Evolutionary conservation across 345 rosid species (phyloP).

Genomic region (Bretschneidera sinensis): DNA sequence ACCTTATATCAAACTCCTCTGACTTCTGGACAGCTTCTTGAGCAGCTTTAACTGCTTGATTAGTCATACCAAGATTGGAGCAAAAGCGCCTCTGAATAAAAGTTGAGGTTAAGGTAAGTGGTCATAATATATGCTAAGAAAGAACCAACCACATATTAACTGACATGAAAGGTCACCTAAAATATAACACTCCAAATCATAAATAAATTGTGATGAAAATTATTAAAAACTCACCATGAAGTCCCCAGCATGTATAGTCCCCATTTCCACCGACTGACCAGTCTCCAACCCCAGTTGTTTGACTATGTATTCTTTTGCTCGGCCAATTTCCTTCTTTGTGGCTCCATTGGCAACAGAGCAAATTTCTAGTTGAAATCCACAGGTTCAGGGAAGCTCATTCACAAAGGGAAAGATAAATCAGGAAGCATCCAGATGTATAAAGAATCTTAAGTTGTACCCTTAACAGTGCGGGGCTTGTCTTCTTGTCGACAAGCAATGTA

Average conservation of each 20-base stretch:
- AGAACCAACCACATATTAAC: too few species aligned
- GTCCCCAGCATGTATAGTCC: slow-evolving; percentile 30
- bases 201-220: too few species aligned
- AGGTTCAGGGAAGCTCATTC: too few species aligned
- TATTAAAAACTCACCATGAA: slow-evolving; percentile 15
- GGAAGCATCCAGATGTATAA: too few species aligned
- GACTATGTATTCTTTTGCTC: slow-evolving; percentile 47
- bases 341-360: slow-evolving; percentile 21
- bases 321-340: slow-evolving; percentile 48
- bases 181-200: too few species aligned
- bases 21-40: slow-evolving; percentile 18
- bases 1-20: slow-evolving; percentile 15
- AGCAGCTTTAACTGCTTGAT: slow-evolving; percentile 18
- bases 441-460: too few species aligned
- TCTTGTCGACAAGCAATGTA: slow-evolving; percentile 43
- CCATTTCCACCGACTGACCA: slow-evolving; percentile 43
- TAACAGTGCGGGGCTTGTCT: slow-evolving; percentile 39
- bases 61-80: slow-evolving; percentile 17
- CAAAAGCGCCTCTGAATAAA: slow-evolving; percentile 22
- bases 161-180: too few species aligned
- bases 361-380: slow-evolving; percentile 10
- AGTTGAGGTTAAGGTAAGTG: too few species aligned
- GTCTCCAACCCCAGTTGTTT: slow-evolving; percentile 43
- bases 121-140: too few species aligned
- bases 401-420: too few species aligned